Percentiles rank a stretch among this genome's conserved stretches.
These are phyloP conservation scores for Rhodocollybia butyracea DNA, from an alignment of 768 basidiomycete species.

Conservation along the genomic window DNA sequence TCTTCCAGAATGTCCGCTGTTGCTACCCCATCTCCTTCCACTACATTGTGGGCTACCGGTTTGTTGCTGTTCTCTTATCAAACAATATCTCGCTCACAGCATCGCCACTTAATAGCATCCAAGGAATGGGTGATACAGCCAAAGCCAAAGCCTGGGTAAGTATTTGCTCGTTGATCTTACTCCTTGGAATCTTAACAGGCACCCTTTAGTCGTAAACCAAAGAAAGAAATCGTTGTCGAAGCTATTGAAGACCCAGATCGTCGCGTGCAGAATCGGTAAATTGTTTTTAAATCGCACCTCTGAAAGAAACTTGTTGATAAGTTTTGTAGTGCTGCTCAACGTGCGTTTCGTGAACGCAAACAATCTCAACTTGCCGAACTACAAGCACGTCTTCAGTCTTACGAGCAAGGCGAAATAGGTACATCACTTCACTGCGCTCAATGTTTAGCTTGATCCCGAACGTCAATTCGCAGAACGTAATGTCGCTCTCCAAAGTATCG, in stretches of 20 bases:
- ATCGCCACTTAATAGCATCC: conserved; percentile 48
- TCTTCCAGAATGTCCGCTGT: conserved; percentile 16
- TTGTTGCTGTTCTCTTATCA: conserved; percentile 16
- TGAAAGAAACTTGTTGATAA: conserved; percentile 4
- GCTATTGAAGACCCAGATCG: conserved; percentile 42
- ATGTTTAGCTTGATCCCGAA: too few relatives aligned
- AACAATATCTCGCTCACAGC: background rate
- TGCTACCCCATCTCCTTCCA: conserved; percentile 40
- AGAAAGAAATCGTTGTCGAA: conserved; percentile 51
- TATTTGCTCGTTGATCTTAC: background rate
- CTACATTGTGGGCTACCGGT: conserved; percentile 78
- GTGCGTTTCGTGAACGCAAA: conserved; percentile 87
- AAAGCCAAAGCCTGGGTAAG: conserved; percentile 72
- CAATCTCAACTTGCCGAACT: conserved; percentile 86
- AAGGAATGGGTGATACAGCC: conserved; percentile 88
- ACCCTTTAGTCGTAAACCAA: conserved; percentile 58
- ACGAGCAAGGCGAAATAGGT: conserved; percentile 90
- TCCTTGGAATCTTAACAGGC: background rate
- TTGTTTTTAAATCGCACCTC: too few relatives aligned
- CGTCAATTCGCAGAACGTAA: too few relatives aligned
- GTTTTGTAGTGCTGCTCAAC: conserved; percentile 69
- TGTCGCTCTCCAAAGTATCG: conserved; percentile 77
- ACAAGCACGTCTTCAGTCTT: conserved; percentile 79
- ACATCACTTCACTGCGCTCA: too few relatives aligned
- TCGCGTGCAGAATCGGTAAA: conserved; percentile 73